A percentile compares a stretch with the other conserved stretches of the same genome.
Conservation (phyloP, 371 early-diverging fungal genomes). For the Mortierella sp. region DNA sequence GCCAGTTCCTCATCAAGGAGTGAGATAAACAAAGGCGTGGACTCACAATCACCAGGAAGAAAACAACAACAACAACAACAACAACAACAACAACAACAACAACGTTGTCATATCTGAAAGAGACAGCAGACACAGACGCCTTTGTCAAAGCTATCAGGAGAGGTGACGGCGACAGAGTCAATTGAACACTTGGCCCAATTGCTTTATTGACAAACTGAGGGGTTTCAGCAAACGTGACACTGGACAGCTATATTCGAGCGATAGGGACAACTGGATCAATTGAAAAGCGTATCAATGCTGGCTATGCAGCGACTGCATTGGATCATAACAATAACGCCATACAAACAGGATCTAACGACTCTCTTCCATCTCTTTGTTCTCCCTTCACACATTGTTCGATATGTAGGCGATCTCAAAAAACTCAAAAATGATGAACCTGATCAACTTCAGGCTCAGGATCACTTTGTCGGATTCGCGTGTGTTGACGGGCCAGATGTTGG, state of each 20-base stretch:
- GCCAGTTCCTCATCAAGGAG: background rate
- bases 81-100: background rate
- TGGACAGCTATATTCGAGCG: no score
- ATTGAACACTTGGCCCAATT: background rate
- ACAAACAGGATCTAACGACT: background rate
- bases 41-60: background rate
- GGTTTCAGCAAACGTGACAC: background rate
- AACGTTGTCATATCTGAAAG: background rate
- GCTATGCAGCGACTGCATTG: background rate
- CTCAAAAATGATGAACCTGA: slow-evolving; percentile 91
- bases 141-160: background rate
- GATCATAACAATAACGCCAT: background rate
- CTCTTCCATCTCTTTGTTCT: background rate
- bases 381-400: background rate
- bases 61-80: background rate
- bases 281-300: background rate
- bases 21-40: background rate
- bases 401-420: slow-evolving; percentile 75
- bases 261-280: background rate
- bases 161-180: no score
- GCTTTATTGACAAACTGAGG: background rate
- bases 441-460: slow-evolving; percentile 96
- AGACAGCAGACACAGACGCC: background rate
- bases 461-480: slow-evolving; percentile 93
- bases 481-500: slow-evolving; percentile 96